Conservation (phyloP, 495 filamentous ascomycete species). For the Amorphotheca resinae region DNA sequence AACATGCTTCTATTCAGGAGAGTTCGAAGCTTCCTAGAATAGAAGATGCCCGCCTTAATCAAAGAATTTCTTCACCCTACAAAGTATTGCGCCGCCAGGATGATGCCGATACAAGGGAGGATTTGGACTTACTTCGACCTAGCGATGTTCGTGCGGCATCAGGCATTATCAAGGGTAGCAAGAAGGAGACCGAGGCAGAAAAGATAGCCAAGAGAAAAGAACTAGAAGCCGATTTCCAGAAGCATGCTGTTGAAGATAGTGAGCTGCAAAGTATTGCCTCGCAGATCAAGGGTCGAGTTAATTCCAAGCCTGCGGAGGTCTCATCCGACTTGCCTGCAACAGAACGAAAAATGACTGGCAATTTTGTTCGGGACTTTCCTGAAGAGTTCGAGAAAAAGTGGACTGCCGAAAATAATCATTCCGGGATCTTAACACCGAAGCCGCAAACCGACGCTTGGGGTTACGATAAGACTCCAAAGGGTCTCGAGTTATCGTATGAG, state of each 20-base stretch:
- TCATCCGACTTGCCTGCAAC: not conserved
- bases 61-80: not conserved
- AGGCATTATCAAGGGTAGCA: constrained; percentile 17
- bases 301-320: constrained; percentile 7
- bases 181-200: constrained; percentile 20
- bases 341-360: constrained; percentile 25
- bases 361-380: constrained; percentile 33
- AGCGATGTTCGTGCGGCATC: constrained; percentile 38
- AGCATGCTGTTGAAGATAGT: constrained; percentile 3
- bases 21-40: not conserved
- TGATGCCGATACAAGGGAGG: constrained; percentile 22
- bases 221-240: constrained; percentile 24
- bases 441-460: constrained; percentile 21
- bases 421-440: constrained; percentile 6
- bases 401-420: constrained; percentile 7
- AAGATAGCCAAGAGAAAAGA: constrained; percentile 20
- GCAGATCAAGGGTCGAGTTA: constrained; percentile 2
- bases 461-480: constrained; percentile 16
- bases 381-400: constrained; percentile 32
- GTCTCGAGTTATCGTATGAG: constrained; percentile 5
- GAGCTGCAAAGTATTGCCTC: constrained; percentile 7
- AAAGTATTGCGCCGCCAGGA: not conserved
- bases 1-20: constrained; percentile 1
- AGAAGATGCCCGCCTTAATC: not conserved
- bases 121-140: constrained; percentile 32